These are phyloP conservation scores for Olyra latifolia DNA, from an alignment of 176 grass and related monocot genomes.

Conservation along the genomic window DNA sequence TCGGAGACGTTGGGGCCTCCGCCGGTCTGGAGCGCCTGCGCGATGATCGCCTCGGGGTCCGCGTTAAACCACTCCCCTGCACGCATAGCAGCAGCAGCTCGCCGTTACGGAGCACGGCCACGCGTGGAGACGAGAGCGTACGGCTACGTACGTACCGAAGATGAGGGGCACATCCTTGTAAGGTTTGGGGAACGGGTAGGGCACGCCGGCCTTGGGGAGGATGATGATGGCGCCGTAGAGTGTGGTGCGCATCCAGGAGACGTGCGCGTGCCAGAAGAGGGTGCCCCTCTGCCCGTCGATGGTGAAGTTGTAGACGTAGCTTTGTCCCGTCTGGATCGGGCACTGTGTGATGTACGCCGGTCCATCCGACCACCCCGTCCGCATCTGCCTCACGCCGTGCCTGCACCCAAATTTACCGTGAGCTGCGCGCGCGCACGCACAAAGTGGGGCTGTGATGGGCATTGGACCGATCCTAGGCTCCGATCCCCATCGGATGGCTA, in stretches of 20 bases:
- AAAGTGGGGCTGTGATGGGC: too few relatives aligned
- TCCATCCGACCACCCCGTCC: constrained; percentile 65
- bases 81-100: not conserved
- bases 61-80: constrained; percentile 67
- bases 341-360: constrained; percentile 77
- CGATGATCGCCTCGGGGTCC: constrained; percentile 56
- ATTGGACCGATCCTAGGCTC: too few relatives aligned
- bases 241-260: constrained; percentile 63
- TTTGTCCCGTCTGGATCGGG: constrained; percentile 60
- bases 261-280: constrained; percentile 65
- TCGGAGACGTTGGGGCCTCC: constrained; percentile 65
- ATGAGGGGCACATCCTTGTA: constrained; percentile 55
- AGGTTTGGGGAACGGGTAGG: constrained; percentile 60
- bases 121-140: not conserved
- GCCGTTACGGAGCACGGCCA: not conserved
- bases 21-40: constrained; percentile 49
- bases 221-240: constrained; percentile 61
- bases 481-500: too few relatives aligned
- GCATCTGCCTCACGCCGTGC: constrained; percentile 66
- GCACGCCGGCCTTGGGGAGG: constrained; percentile 55
- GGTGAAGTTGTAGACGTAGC: constrained; percentile 66
- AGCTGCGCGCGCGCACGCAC: too few relatives aligned
- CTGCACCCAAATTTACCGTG: not conserved
- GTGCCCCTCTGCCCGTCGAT: constrained; percentile 57
- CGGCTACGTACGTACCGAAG: constrained; percentile 34